phyloP scores from a whole-genome alignment of 2,329 filamentous ascomycete species.

The Dactylonectria macrodidyma region DNA sequence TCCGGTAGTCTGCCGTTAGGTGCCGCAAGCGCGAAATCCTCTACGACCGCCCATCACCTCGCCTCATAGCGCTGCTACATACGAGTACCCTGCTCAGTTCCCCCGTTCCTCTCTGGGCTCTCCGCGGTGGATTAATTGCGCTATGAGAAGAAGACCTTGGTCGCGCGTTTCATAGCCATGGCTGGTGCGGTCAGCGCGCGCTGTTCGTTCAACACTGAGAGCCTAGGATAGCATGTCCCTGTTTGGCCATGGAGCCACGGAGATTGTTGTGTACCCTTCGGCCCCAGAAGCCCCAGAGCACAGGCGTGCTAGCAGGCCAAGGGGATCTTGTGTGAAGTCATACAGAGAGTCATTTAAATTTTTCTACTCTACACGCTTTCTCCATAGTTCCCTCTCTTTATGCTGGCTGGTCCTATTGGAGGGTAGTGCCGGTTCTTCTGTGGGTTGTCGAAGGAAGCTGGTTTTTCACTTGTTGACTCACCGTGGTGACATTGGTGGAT shows the following conservation, averaged over 20 bases:
- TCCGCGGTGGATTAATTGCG: constrained; percentile 34
- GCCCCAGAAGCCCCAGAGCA: constrained; percentile 1
- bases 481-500: constrained; percentile 25
- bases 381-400: background rate
- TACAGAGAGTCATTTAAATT: constrained; percentile 15
- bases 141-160: constrained; percentile 30
- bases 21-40: constrained; percentile 22
- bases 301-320: background rate
- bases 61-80: constrained; percentile 1
- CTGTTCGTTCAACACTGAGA: constrained; percentile 32
- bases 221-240: constrained; percentile 35
- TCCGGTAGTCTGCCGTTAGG: background rate
- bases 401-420: constrained; percentile 14
- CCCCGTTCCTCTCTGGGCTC: constrained; percentile 19
- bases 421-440: constrained; percentile 6
- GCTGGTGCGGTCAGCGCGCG: constrained; percentile 15
- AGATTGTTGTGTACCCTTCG: constrained; percentile 43
- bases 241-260: constrained; percentile 35
- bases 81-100: background rate
- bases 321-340: constrained; percentile 23
- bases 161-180: constrained; percentile 46
- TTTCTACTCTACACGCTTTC: constrained; percentile 22
- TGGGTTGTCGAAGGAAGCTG: constrained; percentile 8
- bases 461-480: constrained; percentile 21
- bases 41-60: constrained; percentile 10